Evolutionary conservation across 306 rosid species (phyloP), one percentile per base, ranked within the genome.

Genomic region (Cicer chorassanicum): DNA sequence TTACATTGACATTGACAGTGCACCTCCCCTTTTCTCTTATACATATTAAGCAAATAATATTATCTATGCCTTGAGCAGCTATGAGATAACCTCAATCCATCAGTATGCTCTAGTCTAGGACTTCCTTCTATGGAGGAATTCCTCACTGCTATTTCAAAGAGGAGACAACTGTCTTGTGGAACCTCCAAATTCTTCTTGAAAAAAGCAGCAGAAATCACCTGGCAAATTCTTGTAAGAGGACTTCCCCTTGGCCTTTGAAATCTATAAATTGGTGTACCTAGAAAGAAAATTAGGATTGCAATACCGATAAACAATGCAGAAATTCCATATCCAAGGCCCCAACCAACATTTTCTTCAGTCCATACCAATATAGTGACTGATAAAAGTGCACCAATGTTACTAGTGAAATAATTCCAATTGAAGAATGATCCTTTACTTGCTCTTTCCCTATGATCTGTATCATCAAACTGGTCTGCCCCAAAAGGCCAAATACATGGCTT

Each of bases 401-500:
- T 84, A 51, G 92, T 89, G 78, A 93, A 93, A 87, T 93, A 93
- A 78, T 87, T 90, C 97, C 95, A 93, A 78, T 93, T 93, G 74
- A 93, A 93, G 81, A 93, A 93, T 24, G 93, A 93, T 53, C 95
- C 95, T 82, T 93, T 93, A 76, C 86, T 90, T 13, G 85, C 82
- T 82, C 89, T 89, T 86, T 90, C 97, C 68, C 18, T 73, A 2
- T 87, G 57, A 78, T 90, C 97, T 9, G 93, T 87, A 76, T 93
- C 97, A 76, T 90, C 98, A 82, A 93, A 93, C 86, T 93, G 98
- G 70, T 93, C 97, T 1, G 97, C 97, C 38, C 96, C 98, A 74
- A 93, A 88, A 9, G 97, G 88, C 40, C 95, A 93, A 56, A 93
- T 93, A 54, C 97, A 93, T 48, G 98, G 98, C 85, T 93, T 93